Conservation (phyloP, 257 asterid species). For the Perilla frutescens region DNA sequence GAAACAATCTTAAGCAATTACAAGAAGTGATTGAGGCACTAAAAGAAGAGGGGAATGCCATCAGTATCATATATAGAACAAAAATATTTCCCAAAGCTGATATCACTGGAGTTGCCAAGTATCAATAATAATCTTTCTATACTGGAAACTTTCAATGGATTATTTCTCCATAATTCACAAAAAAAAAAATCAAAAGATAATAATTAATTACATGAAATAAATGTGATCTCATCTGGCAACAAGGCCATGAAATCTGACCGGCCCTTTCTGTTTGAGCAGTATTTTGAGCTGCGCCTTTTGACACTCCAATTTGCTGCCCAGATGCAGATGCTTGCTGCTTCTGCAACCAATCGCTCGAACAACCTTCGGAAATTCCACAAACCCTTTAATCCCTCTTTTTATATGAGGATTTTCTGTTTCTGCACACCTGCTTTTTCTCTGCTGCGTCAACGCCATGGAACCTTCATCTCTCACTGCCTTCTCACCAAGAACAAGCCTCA, state of each 20-base stretch:
- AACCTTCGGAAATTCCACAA: conserved; percentile 86
- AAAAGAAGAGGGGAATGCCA: too few relatives aligned
- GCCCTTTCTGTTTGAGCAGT: conserved; percentile 62
- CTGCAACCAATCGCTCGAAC: conserved; percentile 73
- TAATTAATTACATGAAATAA: conserved; percentile 15
- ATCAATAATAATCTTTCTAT: too few relatives aligned
- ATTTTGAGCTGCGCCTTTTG: conserved; percentile 83
- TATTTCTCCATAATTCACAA: not conserved
- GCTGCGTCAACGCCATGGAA: conserved; percentile 33
- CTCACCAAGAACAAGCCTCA: conserved; percentile 40
- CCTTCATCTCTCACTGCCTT: conserved; percentile 23
- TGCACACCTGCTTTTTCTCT: conserved; percentile 39
- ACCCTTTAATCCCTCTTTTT: conserved; percentile 83
- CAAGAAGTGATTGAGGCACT: too few relatives aligned
- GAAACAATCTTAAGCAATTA: too few relatives aligned
- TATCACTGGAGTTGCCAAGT: too few relatives aligned
- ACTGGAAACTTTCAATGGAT: conserved; percentile 2
- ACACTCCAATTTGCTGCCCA: conserved; percentile 71
- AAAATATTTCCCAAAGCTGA: too few relatives aligned
- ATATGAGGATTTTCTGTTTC: conserved; percentile 85
- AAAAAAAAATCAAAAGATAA: conserved; percentile 18
- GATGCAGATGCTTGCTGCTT: conserved; percentile 57
- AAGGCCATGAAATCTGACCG: conserved; percentile 49
- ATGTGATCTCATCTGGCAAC: conserved; percentile 44
- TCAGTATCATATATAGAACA: too few relatives aligned